Percentiles rank a stretch among this genome's conserved stretches.
Evolutionary conservation across 768 basidiomycete genomes (phyloP).

Genomic region (Pleurotus tuoliensis): DNA sequence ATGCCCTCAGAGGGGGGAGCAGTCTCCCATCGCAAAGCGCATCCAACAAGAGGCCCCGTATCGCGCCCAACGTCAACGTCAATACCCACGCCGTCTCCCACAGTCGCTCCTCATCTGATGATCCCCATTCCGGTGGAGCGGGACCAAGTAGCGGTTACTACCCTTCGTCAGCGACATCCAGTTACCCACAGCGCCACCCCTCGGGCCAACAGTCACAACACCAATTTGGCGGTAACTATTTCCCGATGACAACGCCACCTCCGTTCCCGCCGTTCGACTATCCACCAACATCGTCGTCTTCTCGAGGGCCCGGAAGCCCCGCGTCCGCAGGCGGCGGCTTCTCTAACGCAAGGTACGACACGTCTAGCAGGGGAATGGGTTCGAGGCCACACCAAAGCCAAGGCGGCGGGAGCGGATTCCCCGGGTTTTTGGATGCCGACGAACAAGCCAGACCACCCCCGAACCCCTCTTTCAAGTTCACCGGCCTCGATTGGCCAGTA

Average conservation of each 20-base stretch:
- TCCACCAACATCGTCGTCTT: slow-evolving; percentile 14
- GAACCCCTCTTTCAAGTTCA: background rate
- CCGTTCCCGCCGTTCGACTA: slow-evolving; percentile 2
- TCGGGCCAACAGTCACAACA: slow-evolving; percentile 8
- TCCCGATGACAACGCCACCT: slow-evolving; percentile 18
- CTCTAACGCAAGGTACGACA: background rate
- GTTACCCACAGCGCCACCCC: slow-evolving; percentile 7
- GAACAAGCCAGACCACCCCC: background rate
- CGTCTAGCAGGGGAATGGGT: background rate
- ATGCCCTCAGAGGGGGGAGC: slow-evolving; percentile 10
- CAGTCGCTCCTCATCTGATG: slow-evolving; percentile 24
- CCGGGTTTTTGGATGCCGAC: background rate
- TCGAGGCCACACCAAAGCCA: background rate
- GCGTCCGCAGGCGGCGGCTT: background rate
- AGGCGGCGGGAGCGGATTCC: background rate
- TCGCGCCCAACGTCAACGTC: slow-evolving; percentile 12
- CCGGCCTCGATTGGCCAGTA: background rate
- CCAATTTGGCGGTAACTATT: slow-evolving; percentile 21
- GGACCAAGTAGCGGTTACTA: slow-evolving; percentile 8
- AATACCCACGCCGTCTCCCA: slow-evolving; percentile 10
- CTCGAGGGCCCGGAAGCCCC: slow-evolving; percentile 8
- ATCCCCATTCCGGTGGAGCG: slow-evolving; percentile 10
- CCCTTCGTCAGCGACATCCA: slow-evolving; percentile 6
- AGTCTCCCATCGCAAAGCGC: background rate
- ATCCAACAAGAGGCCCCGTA: slow-evolving; percentile 21